Evolutionary conservation across 495 filamentous ascomycete species (phyloP).

Genomic region (Hypoxylon rickii): DNA sequence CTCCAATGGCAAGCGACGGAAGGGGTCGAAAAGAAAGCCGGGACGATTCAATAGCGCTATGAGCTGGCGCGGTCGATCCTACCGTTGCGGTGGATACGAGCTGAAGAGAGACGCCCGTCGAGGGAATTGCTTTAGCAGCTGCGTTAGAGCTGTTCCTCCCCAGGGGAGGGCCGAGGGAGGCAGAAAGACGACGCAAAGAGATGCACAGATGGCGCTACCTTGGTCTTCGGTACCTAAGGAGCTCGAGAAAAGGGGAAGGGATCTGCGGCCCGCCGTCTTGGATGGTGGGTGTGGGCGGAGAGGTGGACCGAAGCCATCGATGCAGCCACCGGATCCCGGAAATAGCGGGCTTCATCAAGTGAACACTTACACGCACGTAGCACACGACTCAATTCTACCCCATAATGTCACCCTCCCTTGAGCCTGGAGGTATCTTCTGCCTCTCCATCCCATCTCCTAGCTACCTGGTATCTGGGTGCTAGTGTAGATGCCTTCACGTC

Average conservation of each 20-base stretch:
- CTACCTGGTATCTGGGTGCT: too few relatives aligned
- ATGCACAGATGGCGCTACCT: neutral
- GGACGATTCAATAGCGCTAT: slow-evolving; percentile 26
- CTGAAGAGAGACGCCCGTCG: too few relatives aligned
- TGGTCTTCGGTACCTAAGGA: neutral
- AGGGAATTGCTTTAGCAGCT: too few relatives aligned
- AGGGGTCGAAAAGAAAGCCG: slow-evolving; percentile 8
- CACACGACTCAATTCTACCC: too few relatives aligned
- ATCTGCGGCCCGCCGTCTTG: slow-evolving; percentile 27
- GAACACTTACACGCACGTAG: too few relatives aligned
- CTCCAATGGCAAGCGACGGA: slow-evolving; percentile 9
- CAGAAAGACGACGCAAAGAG: neutral
- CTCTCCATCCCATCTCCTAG: neutral
- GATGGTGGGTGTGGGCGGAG: slow-evolving; percentile 10
- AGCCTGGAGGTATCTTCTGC: neutral
- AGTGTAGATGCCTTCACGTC: too few relatives aligned
- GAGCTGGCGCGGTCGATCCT: slow-evolving; percentile 21
- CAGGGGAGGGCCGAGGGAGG: neutral
- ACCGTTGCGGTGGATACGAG: slow-evolving; percentile 21
- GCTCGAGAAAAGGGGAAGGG: slow-evolving; percentile 13
- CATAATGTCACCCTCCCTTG: too few relatives aligned
- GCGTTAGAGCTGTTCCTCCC: neutral
- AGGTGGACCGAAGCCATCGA: slow-evolving; percentile 26
- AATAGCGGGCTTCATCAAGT: neutral
- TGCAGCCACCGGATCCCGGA: slow-evolving; percentile 20